phyloP scores from a whole-genome alignment of 805 yeast genomes.

The Saturnispora serradocipensis region DNA sequence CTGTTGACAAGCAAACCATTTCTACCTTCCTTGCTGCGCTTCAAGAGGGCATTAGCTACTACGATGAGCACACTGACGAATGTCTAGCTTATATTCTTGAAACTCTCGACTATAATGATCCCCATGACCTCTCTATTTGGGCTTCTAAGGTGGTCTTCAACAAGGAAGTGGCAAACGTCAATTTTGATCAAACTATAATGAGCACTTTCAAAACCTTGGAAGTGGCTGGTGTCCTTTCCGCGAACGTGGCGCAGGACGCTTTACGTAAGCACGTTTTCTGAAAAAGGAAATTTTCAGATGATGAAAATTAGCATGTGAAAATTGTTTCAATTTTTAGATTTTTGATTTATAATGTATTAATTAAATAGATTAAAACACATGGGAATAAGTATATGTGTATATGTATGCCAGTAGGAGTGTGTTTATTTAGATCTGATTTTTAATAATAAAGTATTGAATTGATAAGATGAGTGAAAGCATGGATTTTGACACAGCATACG shows the following conservation, averaged over 20 bases:
- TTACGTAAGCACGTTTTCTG: constrained; percentile 2
- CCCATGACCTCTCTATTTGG: constrained; percentile 75
- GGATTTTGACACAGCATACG: constrained; percentile 32
- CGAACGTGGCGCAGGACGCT: constrained; percentile 2
- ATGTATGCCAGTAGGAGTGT: background rate
- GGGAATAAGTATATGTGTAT: background rate
- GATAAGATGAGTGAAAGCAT: constrained; percentile 15
- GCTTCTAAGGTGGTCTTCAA: constrained; percentile 63
- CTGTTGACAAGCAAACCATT: constrained; percentile 27
- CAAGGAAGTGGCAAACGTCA: constrained; percentile 36
- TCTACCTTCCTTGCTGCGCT: constrained; percentile 42
- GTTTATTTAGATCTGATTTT: too few species aligned
- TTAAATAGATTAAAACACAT: background rate
- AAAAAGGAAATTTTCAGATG: background rate
- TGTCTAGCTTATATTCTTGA: constrained; percentile 55
- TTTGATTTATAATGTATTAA: background rate
- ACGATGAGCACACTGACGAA: constrained; percentile 50
- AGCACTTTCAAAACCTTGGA: constrained; percentile 51
- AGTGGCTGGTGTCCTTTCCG: constrained; percentile 50
- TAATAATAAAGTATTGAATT: background rate
- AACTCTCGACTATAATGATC: constrained; percentile 61
- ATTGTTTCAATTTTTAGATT: background rate
- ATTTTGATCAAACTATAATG: constrained; percentile 41
- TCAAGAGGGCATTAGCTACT: constrained; percentile 60
- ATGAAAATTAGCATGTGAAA: background rate